Evolutionary conservation across 805 yeast species (phyloP), one percentile per base, ranked within the genome.

Genomic region (Saccharomycopsis synnaedendra): DNA sequence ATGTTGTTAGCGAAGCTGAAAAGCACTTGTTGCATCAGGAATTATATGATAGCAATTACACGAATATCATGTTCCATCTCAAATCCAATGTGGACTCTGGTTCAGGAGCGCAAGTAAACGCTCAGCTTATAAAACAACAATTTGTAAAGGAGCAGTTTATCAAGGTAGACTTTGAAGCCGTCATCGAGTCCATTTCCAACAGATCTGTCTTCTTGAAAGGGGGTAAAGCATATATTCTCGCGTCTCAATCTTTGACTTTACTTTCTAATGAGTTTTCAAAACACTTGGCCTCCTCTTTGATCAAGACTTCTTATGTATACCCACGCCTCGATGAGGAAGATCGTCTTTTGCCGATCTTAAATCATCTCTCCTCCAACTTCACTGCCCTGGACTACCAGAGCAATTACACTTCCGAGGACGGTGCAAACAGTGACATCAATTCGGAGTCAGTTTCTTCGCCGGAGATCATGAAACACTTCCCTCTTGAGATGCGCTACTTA

Each of bases 251-350:
- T 62, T 65, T 83, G 51, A 78, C 79, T 47, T 65, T 90, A 45
- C 67, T 93, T 32, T 65, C 82, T 0, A 73, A 70, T 39, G 96
- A 87, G 60, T 90, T 82, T 61, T 67, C 76, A 35, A 71, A 68
- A 38, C 62, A 67, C 48, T 65, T 89, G 46, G 60, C 62, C 3
- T 60, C 63, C 11, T 76, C 78, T 27, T 68, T 93, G 54, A 64
- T 78, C 28, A 65, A 70, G 42, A 85, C 97, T 0, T 80, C 87
- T 56, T 84, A 83, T 59, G 74, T 84, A 27, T 66, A 88, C 47
- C 94, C 96, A 5, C 72, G 89, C 7, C 67, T 90, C 48, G 96
- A 88, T 59, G 97, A 90, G 66, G 96, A 88, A 59, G 94, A 88
- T 60, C 71, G 99, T 49, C 65, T 93, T 41, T 66, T 88, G 45